These are phyloP conservation scores for Corniculantispora saksenae DNA, from an alignment of 2,329 filamentous ascomycete genomes.

Conservation along the genomic window DNA sequence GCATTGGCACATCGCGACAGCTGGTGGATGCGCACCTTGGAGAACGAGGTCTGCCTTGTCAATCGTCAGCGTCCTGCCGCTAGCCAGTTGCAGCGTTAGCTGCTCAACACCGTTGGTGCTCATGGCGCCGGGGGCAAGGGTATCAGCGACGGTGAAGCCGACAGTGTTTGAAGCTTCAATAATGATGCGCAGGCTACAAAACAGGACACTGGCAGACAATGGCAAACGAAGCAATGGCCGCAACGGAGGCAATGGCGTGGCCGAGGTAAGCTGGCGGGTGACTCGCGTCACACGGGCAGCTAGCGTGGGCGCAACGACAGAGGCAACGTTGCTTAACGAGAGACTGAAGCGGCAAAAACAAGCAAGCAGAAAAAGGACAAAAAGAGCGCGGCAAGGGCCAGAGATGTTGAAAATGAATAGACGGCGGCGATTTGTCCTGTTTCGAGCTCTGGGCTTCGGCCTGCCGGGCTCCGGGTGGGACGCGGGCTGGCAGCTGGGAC, in stretches of 20 bases:
- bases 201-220: too few species aligned
- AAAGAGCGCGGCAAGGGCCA: background rate
- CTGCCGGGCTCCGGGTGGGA: constrained; percentile 13
- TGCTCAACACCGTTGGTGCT: constrained; percentile 6
- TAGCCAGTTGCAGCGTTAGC: constrained; percentile 5
- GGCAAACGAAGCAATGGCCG: background rate
- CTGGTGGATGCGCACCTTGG: background rate
- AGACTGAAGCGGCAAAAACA: background rate
- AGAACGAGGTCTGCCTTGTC: constrained; percentile 9
- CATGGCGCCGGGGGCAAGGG: background rate
- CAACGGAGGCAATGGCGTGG: background rate
- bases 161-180: too few species aligned
- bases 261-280: background rate
- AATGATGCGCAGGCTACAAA: too few species aligned
- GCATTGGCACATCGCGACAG: background rate
- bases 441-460: constrained; percentile 7
- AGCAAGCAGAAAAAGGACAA: background rate
- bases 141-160: too few species aligned
- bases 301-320: constrained; percentile 1
- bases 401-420: background rate
- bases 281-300: background rate
- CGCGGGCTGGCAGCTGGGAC: background rate
- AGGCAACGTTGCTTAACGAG: constrained; percentile 4
- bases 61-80: constrained; percentile 6
- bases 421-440: background rate